phyloP scores from a whole-genome alignment of 345 rosid species.

The Eucalyptus fibrosa region DNA sequence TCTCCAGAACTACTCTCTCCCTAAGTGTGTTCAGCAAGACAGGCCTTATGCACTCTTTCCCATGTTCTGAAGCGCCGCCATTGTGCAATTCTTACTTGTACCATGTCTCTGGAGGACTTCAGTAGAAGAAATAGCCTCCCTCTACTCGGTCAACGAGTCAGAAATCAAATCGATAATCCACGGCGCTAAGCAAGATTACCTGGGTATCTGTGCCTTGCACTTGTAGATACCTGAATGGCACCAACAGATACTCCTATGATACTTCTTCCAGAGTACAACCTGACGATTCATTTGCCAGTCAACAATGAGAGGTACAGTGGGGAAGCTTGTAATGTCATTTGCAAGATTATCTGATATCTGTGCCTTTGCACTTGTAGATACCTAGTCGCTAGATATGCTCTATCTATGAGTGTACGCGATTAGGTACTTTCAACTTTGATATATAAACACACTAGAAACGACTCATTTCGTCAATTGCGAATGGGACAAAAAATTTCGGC shows the following conservation, averaged over 20 bases:
- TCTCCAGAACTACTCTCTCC: neutral
- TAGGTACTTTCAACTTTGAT: too few relatives aligned
- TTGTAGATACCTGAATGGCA: conserved; percentile 12
- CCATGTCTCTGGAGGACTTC: conserved; percentile 7
- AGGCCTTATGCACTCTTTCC: neutral
- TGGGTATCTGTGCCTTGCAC: conserved; percentile 32
- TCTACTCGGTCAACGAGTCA: conserved; percentile 18
- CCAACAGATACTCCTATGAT: conserved; percentile 29
- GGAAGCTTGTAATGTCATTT: conserved; percentile 21
- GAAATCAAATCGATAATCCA: conserved; percentile 6
- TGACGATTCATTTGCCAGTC: conserved; percentile 16
- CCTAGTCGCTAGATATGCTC: neutral
- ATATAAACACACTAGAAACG: neutral
- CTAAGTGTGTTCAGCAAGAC: neutral
- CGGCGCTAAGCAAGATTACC: conserved; percentile 12
- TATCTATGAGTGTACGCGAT: too few relatives aligned
- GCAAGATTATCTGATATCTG: too few relatives aligned
- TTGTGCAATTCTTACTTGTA: conserved; percentile 21
- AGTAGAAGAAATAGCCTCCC: conserved; percentile 13
- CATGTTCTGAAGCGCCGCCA: neutral
- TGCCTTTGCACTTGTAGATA: too few relatives aligned
- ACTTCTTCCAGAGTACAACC: conserved; percentile 8
- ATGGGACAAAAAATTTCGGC: neutral
- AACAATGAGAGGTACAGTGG: conserved; percentile 16
- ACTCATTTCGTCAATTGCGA: neutral